Evolutionary conservation across 2,329 filamentous ascomycete species (phyloP), one percentile per base, ranked within the genome.

Genomic region (Phoma sp.): DNA sequence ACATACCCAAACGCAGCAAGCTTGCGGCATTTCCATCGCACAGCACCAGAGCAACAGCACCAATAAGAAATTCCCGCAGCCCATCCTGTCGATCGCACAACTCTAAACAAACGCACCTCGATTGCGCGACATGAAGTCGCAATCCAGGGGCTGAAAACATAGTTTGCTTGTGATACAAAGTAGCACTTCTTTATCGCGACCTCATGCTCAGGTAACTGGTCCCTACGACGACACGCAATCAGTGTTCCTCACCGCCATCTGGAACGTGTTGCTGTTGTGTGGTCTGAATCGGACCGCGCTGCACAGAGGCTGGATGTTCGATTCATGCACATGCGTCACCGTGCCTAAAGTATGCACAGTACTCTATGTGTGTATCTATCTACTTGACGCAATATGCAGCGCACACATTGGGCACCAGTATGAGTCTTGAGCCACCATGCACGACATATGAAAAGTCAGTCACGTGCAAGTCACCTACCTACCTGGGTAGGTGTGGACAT

Each of bases 51-150:
- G 41, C 37, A 18, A 18, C 18, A 18, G 9, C 36, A 35, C n/a
- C 32, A 33, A 42, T 41, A 33, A 18, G 18, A 18, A 18, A 49
- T 50, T 48, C 38, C 39, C 47, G 22, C 39, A 10, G 47, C 52
- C 47, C 49, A 38, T 32, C 39, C 40, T 44, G 55, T 48, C 49
- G 50, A 54, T 59, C 56, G 42, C 37, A 33, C 49, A 57, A 57
- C 50, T 52, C 45, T 56, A 59, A 57, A 49, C 42, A 59, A 57
- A 49, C 42, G 44, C 40, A 57, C 58, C 48, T 52, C 53, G 32
- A 41, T 51, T 47, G 41, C 42, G 41, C 40, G 22, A 40, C 43
- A 47, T 36, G 25, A 38, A 33, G 40, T 36, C 27, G 27, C 27
- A 29, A 36, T 4, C 22, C 14, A 56, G 38, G 52, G 43, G 52